Base-by-base conservation (phyloP, 176 grass and related monocot genomes). In the Phoenix dactylifera region DNA sequence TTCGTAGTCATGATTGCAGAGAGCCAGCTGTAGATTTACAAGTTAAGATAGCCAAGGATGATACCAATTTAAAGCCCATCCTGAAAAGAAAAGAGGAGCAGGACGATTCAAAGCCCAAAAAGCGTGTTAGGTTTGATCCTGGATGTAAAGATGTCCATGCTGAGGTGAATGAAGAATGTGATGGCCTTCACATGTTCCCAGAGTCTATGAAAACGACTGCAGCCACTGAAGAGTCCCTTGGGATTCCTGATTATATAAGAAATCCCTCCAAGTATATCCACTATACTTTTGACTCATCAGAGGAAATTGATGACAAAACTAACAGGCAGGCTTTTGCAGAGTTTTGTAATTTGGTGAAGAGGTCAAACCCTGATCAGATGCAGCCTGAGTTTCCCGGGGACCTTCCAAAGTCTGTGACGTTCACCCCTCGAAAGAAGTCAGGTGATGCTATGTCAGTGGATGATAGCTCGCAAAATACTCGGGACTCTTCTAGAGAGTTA, bases 221-320 rank as follows among this genome's bases (percentile, higher is more conserved):
- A 6, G 55, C 19, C 39, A 79, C 68, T 44, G 81, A 68, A 10
- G 55, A 24, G 14, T 63, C 64, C 18, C 59, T 51, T 56, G 76
- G 59, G 5, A 72, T 93, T 48, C 94, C 94, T 60, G 94, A 93
- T 57, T 89, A 93, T 58, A 26, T 98, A 49, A 81, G 48, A 63
- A 98, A 98, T 71, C 94, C 94, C 56, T 74, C 94, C 3, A 98
- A 98, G 76, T 98, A 98, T 70, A 93, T 76, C 9, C 58, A 75
- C 24, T 98, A 93, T 81, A 83, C 85, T 54, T 59, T 98, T 24
- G 85, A 92, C 61, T 56, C 70, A 28, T 19, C 72, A 18, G 73
- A 58, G 56, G 71, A 61, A 35, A 77, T 59, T 24, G 79, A 82
- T 35, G 79, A 93, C 71, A 74, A 80, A 32, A 83, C 66, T 60